A percentile compares a stretch with the other conserved stretches of the same genome.
These are phyloP conservation scores for Lycium barbarum DNA, from an alignment of 257 asterid genomes.

Conservation along the genomic window DNA sequence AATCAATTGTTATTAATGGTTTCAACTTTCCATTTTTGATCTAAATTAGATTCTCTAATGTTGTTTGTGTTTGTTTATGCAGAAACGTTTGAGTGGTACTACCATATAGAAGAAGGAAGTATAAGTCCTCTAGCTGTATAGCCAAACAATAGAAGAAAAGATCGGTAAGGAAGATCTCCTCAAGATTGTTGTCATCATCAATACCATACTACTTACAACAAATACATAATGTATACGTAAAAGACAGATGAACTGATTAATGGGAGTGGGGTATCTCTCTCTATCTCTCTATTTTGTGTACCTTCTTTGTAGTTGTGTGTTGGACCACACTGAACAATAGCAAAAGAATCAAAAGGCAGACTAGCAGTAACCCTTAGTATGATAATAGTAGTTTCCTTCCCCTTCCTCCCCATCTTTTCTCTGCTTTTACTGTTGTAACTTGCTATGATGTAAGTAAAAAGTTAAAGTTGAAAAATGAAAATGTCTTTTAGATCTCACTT, in stretches of 20 bases:
- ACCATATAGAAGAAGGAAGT: slow-evolving; percentile 18
- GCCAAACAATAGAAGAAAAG: slow-evolving; percentile 60
- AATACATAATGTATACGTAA: slow-evolving; percentile 74
- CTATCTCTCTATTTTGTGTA: slow-evolving; percentile 49
- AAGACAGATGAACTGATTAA: slow-evolving; percentile 79
- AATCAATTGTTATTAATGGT: neutral
- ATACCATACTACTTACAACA: slow-evolving; percentile 66
- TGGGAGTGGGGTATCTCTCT: slow-evolving; percentile 68
- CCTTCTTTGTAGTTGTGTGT: slow-evolving; percentile 64
- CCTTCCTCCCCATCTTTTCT: neutral
- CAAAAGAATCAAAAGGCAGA: slow-evolving; percentile 21
- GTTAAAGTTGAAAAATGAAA: slow-evolving; percentile 14
- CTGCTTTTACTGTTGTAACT: slow-evolving; percentile 24
- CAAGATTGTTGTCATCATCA: slow-evolving; percentile 74
- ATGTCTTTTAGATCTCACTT: neutral
- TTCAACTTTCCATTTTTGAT: neutral
- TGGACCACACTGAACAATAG: slow-evolving; percentile 57
- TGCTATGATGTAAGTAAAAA: slow-evolving; percentile 21
- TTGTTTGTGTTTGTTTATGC: slow-evolving; percentile 46
- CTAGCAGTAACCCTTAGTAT: slow-evolving; percentile 29
- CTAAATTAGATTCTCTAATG: slow-evolving; percentile 30
- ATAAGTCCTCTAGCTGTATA: slow-evolving; percentile 37
- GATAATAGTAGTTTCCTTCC: slow-evolving; percentile 5
- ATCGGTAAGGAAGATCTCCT: slow-evolving; percentile 61
- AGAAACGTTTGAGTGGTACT: slow-evolving; percentile 66